These are phyloP conservation scores for Cryptococcus hybrid DNA, from an alignment of 1,284 basidiomycete genomes.

Conservation along the genomic window DNA sequence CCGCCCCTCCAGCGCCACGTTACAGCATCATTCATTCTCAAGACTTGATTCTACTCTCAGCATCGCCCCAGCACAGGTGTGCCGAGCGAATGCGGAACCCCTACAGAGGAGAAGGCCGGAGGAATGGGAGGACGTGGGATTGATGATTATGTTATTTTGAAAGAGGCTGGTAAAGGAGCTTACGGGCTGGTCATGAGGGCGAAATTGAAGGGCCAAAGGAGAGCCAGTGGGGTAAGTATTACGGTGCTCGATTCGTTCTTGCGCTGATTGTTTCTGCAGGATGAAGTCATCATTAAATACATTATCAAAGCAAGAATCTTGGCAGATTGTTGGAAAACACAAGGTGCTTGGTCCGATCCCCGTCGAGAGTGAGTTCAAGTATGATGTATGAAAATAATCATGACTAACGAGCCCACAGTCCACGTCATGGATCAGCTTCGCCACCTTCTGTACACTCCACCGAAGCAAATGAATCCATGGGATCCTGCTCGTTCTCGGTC, in stretches of 20 bases:
- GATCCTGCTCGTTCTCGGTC: slow-evolving; percentile 56
- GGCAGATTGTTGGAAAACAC: slow-evolving; percentile 99
- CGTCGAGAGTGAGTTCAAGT: slow-evolving; percentile 68
- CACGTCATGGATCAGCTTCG: slow-evolving; percentile 87
- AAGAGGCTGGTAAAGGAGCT: slow-evolving; percentile 90
- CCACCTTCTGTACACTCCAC: slow-evolving; percentile 70
- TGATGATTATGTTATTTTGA: slow-evolving; percentile 63
- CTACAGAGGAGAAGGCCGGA: slow-evolving; percentile 40
- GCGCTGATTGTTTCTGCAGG: slow-evolving; percentile 29
- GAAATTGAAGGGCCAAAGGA: slow-evolving; percentile 70
- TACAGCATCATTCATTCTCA: slow-evolving; percentile 11
- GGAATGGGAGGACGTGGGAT: slow-evolving; percentile 49
- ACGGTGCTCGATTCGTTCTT: slow-evolving; percentile 7
- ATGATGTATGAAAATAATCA: neutral
- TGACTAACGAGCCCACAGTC: slow-evolving; percentile 45
- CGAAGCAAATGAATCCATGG: slow-evolving; percentile 70
- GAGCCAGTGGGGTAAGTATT: slow-evolving; percentile 65
- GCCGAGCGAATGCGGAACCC: slow-evolving; percentile 42
- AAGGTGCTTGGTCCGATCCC: slow-evolving; percentile 93
- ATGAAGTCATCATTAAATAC: slow-evolving; percentile 86
- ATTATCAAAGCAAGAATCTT: slow-evolving; percentile 98
- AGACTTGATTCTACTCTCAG: slow-evolving; percentile 40
- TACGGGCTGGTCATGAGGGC: slow-evolving; percentile 95
- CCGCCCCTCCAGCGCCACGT: neutral
- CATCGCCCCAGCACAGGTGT: slow-evolving; percentile 42